Conservation (phyloP, 306 rosid genomes). For the Astragalus glycyphyllos region DNA sequence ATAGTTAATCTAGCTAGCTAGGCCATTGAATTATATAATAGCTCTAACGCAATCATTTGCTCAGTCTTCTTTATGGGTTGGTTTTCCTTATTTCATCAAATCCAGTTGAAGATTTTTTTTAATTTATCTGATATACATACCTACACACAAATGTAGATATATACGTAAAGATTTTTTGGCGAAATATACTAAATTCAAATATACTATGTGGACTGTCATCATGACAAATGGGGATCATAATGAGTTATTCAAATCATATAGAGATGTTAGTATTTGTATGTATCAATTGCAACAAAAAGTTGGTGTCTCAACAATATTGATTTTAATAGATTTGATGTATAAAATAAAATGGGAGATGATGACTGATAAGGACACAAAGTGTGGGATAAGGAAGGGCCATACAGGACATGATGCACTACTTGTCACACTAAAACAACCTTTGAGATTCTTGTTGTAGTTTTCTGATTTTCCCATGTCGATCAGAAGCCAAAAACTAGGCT, state of each 20-base stretch:
- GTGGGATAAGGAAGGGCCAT: conserved; percentile 54
- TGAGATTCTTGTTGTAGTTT: conserved; percentile 46
- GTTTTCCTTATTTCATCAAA: conserved; percentile 37
- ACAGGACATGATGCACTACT: conserved; percentile 60
- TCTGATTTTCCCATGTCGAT: conserved; percentile 24
- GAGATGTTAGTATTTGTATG: conserved; percentile 48
- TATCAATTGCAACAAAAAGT: conserved; percentile 69
- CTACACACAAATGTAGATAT: too few relatives aligned
- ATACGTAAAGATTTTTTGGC: background rate
- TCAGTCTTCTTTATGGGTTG: conserved; percentile 38
- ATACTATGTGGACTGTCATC: conserved; percentile 30
- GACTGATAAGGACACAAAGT: conserved; percentile 88
- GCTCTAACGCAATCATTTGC: conserved; percentile 43
- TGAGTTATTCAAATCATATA: conserved; percentile 31
- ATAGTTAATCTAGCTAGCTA: background rate
- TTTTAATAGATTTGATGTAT: conserved; percentile 31
- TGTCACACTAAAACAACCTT: conserved; percentile 51
- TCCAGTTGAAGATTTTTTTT: conserved; percentile 1
- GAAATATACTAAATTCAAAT: conserved; percentile 33
- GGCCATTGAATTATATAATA: conserved; percentile 20
- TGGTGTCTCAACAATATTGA: conserved; percentile 51
- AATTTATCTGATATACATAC: background rate
- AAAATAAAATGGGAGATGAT: conserved; percentile 54
- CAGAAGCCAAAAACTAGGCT: conserved; percentile 26
- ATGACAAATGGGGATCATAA: conserved; percentile 37